A percentile compares a stretch with the other conserved stretches of the same genome.
Evolutionary conservation across 352 stramenopile species (phyloP).

Genomic region (Phytophthora palmivora): DNA sequence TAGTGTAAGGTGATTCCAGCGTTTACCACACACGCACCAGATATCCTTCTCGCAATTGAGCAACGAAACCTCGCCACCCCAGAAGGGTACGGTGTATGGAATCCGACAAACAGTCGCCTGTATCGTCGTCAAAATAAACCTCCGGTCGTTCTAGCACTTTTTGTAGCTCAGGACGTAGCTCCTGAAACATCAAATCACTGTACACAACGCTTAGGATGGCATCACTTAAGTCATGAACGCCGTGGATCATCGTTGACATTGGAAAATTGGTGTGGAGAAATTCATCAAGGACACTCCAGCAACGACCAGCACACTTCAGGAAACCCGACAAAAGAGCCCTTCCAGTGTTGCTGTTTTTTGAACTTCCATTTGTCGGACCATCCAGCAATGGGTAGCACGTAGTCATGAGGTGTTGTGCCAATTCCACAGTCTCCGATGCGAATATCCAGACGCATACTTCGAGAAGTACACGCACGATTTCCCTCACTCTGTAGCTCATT

Average conservation of each 20-base stretch:
- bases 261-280: slow-evolving; percentile 1
- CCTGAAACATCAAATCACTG: slow-evolving; percentile 7
- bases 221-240: slow-evolving; percentile 10
- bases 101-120: too few relatives aligned
- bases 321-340: background rate
- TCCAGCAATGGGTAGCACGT: slow-evolving; percentile 7
- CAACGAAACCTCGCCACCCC: slow-evolving; percentile 19
- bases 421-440: slow-evolving; percentile 7
- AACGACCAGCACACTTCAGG: slow-evolving; percentile 3
- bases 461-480: slow-evolving; percentile 21
- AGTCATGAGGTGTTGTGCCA: slow-evolving; percentile 21
- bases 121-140: too few relatives aligned
- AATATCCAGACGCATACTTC: slow-evolving; percentile 33
- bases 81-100: too few relatives aligned
- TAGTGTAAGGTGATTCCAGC: too few relatives aligned
- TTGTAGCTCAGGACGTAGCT: slow-evolving; percentile 1
- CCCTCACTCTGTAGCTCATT: slow-evolving; percentile 2
- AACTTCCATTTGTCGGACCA: background rate
- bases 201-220: slow-evolving; percentile 4
- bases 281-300: background rate
- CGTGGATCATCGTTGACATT: background rate
- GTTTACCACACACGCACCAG: slow-evolving; percentile 11
- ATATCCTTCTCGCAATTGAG: slow-evolving; percentile 19
- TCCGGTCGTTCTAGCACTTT: slow-evolving; percentile 1
- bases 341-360: background rate